Conservation (phyloP, 352 stramenopile species). For the Phytophthora pisi region DNA sequence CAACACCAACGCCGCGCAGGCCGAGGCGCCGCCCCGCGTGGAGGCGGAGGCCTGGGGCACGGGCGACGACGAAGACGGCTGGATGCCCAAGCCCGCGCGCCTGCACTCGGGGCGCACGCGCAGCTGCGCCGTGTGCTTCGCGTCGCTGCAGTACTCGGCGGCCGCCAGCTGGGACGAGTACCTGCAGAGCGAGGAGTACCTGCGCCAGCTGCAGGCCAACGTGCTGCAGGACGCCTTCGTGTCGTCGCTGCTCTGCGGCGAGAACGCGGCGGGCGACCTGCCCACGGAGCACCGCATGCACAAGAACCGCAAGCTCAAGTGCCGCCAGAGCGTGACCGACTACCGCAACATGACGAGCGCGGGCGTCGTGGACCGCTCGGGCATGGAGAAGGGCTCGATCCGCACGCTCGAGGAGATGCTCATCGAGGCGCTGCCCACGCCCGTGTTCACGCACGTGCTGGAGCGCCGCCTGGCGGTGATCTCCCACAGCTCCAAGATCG, state of each 20-base stretch:
- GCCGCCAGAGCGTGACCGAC: constrained; percentile 78
- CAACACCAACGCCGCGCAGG: constrained; percentile 2
- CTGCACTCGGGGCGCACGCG: constrained; percentile 82
- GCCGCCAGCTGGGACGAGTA: constrained; percentile 84
- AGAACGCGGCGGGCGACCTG: constrained; percentile 70
- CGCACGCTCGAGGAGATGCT: constrained; percentile 85
- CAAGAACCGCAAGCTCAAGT: constrained; percentile 84
- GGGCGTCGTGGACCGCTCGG: constrained; percentile 69
- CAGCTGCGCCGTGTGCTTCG: constrained; percentile 80
- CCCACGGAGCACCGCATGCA: constrained; percentile 88
- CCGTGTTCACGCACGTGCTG: constrained; percentile 77
- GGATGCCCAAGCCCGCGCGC: constrained; percentile 84
- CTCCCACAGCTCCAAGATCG: constrained; percentile 78
- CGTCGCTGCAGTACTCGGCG: constrained; percentile 71
- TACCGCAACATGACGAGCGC: constrained; percentile 86
- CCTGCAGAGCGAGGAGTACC: constrained; percentile 79
- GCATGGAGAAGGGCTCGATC: constrained; percentile 79
- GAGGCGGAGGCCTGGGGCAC: constrained; percentile 26
- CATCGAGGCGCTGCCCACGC: constrained; percentile 72
- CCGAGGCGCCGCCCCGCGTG: neutral
- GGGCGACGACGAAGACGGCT: constrained; percentile 66
- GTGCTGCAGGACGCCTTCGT: constrained; percentile 82
- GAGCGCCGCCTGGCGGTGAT: constrained; percentile 83
- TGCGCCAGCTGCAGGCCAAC: constrained; percentile 74
- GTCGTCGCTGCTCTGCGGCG: constrained; percentile 77